Percentiles rank a stretch among this genome's conserved stretches.
These are phyloP conservation scores for Daucus carota DNA, from an alignment of 129 eudicot species.

Conservation along the genomic window DNA sequence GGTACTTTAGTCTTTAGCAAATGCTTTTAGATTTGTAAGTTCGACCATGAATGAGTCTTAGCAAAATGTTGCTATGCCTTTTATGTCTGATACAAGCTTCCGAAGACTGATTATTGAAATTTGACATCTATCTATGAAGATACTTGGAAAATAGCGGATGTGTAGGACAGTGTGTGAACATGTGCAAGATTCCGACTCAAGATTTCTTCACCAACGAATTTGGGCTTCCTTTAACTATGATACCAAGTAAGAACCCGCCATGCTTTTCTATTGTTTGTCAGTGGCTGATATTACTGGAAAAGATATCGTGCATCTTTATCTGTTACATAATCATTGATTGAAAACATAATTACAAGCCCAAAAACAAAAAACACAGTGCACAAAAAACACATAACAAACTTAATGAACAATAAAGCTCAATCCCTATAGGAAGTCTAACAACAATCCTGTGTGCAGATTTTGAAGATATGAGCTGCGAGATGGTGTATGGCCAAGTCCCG, in stretches of 20 bases:
- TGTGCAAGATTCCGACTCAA: slow-evolving; percentile 99
- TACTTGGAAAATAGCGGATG: slow-evolving; percentile 99
- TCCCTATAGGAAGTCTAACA: neutral
- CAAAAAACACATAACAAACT: neutral
- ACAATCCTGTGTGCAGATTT: slow-evolving; percentile 42
- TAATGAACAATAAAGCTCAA: neutral
- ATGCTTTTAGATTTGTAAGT: neutral
- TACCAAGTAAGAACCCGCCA: slow-evolving; percentile 50
- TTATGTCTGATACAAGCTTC: neutral
- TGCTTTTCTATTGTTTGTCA: neutral
- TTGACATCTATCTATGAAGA: slow-evolving; percentile 23
- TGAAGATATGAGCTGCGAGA: slow-evolving; percentile 99
- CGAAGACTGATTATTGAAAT: neutral
- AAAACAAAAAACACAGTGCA: neutral
- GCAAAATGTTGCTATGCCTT: neutral
- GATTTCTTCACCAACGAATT: slow-evolving; percentile 98
- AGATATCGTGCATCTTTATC: neutral
- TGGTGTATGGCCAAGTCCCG: slow-evolving; percentile 92
- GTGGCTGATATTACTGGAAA: neutral
- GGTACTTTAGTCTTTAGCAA: slow-evolving; percentile 40
- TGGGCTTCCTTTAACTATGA: slow-evolving; percentile 97
- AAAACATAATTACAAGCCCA: neutral
- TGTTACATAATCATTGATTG: neutral
- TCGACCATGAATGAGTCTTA: neutral
- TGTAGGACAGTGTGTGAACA: slow-evolving; percentile 95